Conservation (phyloP, 306 rosid species). For the Corylus americana region DNA sequence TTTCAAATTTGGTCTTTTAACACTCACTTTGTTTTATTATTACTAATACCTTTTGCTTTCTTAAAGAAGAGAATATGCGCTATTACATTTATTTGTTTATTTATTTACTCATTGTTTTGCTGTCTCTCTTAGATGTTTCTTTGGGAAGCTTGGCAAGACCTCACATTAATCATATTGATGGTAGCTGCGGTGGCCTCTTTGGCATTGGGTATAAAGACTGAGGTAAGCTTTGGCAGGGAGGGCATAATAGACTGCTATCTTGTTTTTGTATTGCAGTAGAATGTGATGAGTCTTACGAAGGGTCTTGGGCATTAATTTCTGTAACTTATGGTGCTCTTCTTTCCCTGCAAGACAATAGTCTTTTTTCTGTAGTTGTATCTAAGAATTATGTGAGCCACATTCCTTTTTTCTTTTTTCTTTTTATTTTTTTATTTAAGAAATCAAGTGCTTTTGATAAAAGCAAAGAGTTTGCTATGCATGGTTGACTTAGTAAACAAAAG, state of each 20-base stretch:
- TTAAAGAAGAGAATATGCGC: not conserved
- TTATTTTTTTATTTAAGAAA: not conserved
- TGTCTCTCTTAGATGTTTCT: slow-evolving; percentile 65
- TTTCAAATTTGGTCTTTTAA: slow-evolving; percentile 17
- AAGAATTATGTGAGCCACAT: not conserved
- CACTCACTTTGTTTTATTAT: not conserved
- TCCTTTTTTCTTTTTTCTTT: not conserved
- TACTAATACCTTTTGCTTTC: not conserved
- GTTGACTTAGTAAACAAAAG: not conserved
- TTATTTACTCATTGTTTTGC: slow-evolving; percentile 12
- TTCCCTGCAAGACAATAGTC: not conserved
- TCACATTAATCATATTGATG: slow-evolving; percentile 91
- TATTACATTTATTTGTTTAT: not conserved
- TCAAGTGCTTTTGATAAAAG: not conserved
- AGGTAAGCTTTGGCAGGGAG: slow-evolving; percentile 53
- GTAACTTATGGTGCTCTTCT: not conserved
- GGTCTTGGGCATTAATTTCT: not conserved
- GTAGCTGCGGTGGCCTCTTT: slow-evolving; percentile 93
- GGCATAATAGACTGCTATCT: not conserved
- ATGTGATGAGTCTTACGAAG: not conserved
- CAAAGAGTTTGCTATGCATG: not conserved
- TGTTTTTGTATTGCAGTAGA: not conserved
- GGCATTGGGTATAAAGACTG: slow-evolving; percentile 92
- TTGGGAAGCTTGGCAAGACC: slow-evolving; percentile 99
- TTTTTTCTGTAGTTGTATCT: not conserved